Base-by-base conservation (phyloP, 2,329 filamentous ascomycete genomes). In the Hypoxylon sp. region DNA sequence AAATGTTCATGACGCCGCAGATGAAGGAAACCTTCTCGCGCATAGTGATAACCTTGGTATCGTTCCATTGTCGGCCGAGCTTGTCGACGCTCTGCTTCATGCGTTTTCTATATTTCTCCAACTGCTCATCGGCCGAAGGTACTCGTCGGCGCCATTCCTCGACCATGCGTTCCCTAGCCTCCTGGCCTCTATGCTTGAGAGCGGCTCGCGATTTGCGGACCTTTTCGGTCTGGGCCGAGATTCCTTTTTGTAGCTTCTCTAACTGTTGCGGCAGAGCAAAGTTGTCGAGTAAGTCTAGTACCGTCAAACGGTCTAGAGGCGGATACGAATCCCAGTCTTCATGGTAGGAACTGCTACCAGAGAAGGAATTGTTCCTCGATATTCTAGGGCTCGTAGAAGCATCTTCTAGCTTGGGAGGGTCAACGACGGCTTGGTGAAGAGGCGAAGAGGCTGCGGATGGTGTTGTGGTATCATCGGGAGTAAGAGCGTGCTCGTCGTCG, bases 21-120 rank as follows among this genome's bases (percentile, higher is more conserved):
- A 99, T 97, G 79, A 99, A 99, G 4, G 95, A 94, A 50, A 96
- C 83, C 84, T 99, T 99, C 81, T 99, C 96, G 62, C 94, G 89
- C 51, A 92, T 80, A 1, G 93, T 97, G 72, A 99, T 93, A 7
- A 89, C 90, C 74, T 93, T 93, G 16, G 92, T 93, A 75, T 97
- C 92, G 75, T 92, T 96, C 94, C 95, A 99, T 74, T 89, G 89
- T 70, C 85, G 87, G 65, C 90, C 91, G 32, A 98, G 85, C 70
- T 93, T 91, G 73, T 97, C 94, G n/a, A 98, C 93, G 51, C 91
- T 93, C 51, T 87, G 85, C 70, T 90, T 91, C 93, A 98, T 96
- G 63, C 92, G 92, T 78, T 89, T 91, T 71, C 91, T 87, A 79
- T 98, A 98, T 73, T 93, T 93, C 45, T 96, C 93, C 60, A 98